Evolutionary conservation across 148 eudicot species (phyloP).

Genomic region (Persicaria maculosa): DNA sequence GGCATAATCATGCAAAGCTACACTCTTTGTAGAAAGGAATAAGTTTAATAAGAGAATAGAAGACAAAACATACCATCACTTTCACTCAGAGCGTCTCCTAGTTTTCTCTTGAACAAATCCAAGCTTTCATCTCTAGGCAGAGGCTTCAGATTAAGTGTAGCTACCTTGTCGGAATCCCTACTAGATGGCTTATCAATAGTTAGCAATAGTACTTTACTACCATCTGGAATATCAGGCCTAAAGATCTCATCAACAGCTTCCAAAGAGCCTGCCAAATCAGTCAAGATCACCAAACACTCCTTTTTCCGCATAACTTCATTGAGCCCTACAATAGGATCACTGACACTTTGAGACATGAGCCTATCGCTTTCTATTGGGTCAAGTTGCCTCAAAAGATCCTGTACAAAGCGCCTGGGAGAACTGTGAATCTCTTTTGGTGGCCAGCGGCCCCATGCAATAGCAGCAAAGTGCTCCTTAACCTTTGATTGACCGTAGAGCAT

Average conservation of each 20-base stretch:
- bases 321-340: not conserved
- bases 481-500: constrained; percentile 13
- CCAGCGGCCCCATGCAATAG: constrained; percentile 19
- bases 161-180: constrained; percentile 17
- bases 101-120: not conserved
- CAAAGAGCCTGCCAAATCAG: constrained; percentile 25
- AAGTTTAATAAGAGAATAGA: no score
- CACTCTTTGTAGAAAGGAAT: no score
- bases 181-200: not conserved
- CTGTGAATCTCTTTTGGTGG: not conserved
- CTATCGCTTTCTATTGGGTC: not conserved
- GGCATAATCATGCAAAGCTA: no score
- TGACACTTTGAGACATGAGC: no score
- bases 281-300: constrained; percentile 37
- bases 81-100: not conserved
- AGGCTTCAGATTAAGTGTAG: not conserved
- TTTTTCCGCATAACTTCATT: constrained; percentile 2
- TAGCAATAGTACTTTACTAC: constrained; percentile 27
- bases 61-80: no score
- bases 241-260: constrained; percentile 3
- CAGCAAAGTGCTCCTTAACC: constrained; percentile 13
- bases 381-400: constrained; percentile 4
- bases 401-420: not conserved
- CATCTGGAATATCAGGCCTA: constrained; percentile 12
- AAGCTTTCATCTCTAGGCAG: not conserved